Percentiles rank a stretch among this genome's conserved stretches.
These are phyloP conservation scores for Rhodotorula sp. DNA, from an alignment of 1,284 basidiomycete species.

Conservation along the genomic window DNA sequence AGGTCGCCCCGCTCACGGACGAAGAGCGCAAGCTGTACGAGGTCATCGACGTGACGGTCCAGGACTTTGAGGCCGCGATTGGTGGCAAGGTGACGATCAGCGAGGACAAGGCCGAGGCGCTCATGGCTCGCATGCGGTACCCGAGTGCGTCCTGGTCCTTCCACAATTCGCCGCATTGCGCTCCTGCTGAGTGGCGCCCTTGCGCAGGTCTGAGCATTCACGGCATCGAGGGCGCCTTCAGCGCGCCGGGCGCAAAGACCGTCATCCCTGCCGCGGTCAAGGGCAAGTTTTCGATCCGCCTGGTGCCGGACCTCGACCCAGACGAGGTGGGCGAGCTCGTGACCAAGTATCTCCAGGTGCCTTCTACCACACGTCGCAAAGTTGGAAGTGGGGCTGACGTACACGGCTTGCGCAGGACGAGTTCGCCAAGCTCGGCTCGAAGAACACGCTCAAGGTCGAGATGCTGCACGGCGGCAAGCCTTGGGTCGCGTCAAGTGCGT, in stretches of 20 bases:
- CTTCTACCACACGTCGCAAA: neutral
- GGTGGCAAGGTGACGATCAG: slow-evolving; percentile 77
- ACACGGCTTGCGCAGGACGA: slow-evolving; percentile 55
- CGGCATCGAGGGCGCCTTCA: slow-evolving; percentile 97
- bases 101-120: slow-evolving; percentile 74
- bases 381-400: too few relatives aligned
- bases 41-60: slow-evolving; percentile 51
- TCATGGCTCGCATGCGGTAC: slow-evolving; percentile 79
- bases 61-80: slow-evolving; percentile 73
- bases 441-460: slow-evolving; percentile 73
- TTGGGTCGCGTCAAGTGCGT: slow-evolving; percentile 62
- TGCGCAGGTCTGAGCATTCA: slow-evolving; percentile 81
- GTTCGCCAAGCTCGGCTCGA: slow-evolving; percentile 78
- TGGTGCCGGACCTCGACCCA: slow-evolving; percentile 84
- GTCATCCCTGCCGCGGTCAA: slow-evolving; percentile 89
- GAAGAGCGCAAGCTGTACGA: slow-evolving; percentile 66
- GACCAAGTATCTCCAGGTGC: slow-evolving; percentile 62
- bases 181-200: slow-evolving; percentile 52
- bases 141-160: slow-evolving; percentile 2
- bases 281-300: slow-evolving; percentile 88
- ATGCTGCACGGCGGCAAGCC: slow-evolving; percentile 79
- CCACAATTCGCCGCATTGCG: neutral
- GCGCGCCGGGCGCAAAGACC: slow-evolving; percentile 60
- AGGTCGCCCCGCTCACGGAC: slow-evolving; percentile 69
- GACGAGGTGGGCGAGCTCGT: slow-evolving; percentile 73